These are phyloP conservation scores for Starmerella apis DNA, from an alignment of 805 yeast genomes.

Conservation along the genomic window DNA sequence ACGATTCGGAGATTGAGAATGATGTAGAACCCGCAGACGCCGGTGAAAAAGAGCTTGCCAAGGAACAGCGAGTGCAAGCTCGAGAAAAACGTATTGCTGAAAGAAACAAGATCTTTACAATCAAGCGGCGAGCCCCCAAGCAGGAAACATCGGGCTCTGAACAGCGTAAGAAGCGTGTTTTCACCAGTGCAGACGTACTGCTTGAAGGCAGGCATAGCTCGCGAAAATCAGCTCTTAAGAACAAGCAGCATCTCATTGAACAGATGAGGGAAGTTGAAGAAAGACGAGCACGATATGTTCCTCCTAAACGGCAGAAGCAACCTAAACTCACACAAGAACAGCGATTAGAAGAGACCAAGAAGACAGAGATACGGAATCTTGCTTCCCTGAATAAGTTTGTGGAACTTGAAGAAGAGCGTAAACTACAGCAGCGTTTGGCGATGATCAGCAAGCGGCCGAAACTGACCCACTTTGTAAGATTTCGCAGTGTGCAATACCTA, in stretches of 20 bases:
- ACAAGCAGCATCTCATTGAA: slow-evolving; percentile 64
- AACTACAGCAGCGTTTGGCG: slow-evolving; percentile 63
- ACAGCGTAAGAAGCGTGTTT: slow-evolving; percentile 18
- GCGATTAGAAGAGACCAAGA: slow-evolving; percentile 67
- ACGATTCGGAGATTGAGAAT: slow-evolving; percentile 37
- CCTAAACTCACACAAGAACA: slow-evolving; percentile 54
- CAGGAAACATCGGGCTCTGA: slow-evolving; percentile 12
- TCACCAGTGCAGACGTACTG: slow-evolving; percentile 29
- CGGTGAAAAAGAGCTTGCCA: slow-evolving; percentile 55
- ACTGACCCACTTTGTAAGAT: slow-evolving; percentile 50
- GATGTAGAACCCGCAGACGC: slow-evolving; percentile 48
- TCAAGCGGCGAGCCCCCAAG: slow-evolving; percentile 32
- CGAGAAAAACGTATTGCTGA: slow-evolving; percentile 28
- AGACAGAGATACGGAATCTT: slow-evolving; percentile 69
- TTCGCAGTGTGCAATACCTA: slow-evolving; percentile 12
- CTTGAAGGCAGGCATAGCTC: slow-evolving; percentile 57
- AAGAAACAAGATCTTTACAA: slow-evolving; percentile 28
- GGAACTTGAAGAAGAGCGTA: slow-evolving; percentile 75
- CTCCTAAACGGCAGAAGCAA: slow-evolving; percentile 27
- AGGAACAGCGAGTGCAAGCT: slow-evolving; percentile 31
- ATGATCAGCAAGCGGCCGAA: slow-evolving; percentile 55
- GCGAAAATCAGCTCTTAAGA: slow-evolving; percentile 65
- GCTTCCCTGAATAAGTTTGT: slow-evolving; percentile 64
- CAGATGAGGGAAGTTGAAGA: slow-evolving; percentile 59
- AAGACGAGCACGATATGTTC: slow-evolving; percentile 37